Evolutionary conservation across 768 basidiomycete species (phyloP), one percentile per base, ranked within the genome.

Genomic region (Suillus ampliporus): DNA sequence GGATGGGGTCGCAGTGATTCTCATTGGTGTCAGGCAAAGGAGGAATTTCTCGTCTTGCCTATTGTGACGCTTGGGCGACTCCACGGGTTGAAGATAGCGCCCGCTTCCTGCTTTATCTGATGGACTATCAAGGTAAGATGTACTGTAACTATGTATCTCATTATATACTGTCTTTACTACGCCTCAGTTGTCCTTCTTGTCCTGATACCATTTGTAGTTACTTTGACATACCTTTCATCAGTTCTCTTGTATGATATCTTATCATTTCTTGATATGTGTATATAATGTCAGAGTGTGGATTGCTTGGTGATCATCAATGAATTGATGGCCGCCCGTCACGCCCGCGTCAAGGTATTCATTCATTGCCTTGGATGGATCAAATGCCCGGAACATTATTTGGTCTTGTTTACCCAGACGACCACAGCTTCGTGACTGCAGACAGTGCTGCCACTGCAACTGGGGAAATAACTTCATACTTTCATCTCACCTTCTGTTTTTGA

Each of bases 401-500:
- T 19, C 11, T 40, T 56, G 19, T 56, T 43, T 59, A 21, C 14
- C 11, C 10, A n/a, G 31, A n/a, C 19, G 3, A 50, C 28, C 28
- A 50, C 48, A 31, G 31, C 31, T 6, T 6, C 3, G 31, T 31
- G 31, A 31, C 34, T 31, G 50, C 19, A 51, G 19, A 50, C 50
- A 51, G n/a, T n/a, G n/a, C 50, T 17, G 50, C 19, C 50, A 51
- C n/a, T n/a, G n/a, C 19, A 51, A 13, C 28, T 43, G 58, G 38
- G 26, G 53, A 54, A 37, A 54, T 56, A 56, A 40, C 35, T 38
- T 37, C 37, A 40, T 40, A 56, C 10, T 40, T 56, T 10, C 17
- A 56, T 26, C 17, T 28, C 40, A 54, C 74, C 61, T 74, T 78
- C 19, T 53, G 13, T 34, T 52, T 72, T 77, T 8, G n/a, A 47